phyloP scores from a whole-genome alignment of 2,329 filamentous ascomycete genomes.

The Daldinia sp. region DNA sequence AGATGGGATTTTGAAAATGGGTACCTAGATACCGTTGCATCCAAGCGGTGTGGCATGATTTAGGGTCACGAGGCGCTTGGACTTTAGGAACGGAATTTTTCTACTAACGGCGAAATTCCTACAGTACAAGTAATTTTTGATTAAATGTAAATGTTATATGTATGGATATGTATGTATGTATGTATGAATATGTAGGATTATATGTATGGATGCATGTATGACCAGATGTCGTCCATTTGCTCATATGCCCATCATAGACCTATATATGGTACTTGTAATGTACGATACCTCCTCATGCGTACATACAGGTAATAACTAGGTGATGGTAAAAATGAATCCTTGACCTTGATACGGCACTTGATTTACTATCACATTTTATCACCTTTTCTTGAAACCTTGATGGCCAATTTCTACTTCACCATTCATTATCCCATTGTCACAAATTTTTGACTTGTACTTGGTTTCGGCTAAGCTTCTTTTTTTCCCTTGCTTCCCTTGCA shows the following conservation, averaged over 20 bases:
- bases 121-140: conserved; percentile 7
- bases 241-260: neutral
- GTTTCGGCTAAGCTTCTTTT: conserved; percentile 2
- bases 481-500: neutral
- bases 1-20: conserved; percentile 33
- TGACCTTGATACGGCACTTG: conserved; percentile 29
- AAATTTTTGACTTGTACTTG: conserved; percentile 8
- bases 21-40: conserved; percentile 45
- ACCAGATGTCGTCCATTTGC: neutral
- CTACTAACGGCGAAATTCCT: conserved; percentile 32
- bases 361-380: conserved; percentile 8
- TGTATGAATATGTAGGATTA: neutral
- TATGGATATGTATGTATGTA: conserved; percentile 7
- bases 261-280: neutral
- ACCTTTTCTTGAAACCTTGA: conserved; percentile 19
- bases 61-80: conserved; percentile 41
- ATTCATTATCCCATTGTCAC: conserved; percentile 1
- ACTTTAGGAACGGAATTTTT: conserved; percentile 37
- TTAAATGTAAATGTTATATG: neutral
- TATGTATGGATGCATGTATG: neutral
- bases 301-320: neutral
- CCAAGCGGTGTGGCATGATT: conserved; percentile 44
- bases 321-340: neutral
- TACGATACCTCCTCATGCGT: conserved; percentile 5
- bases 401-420: conserved; percentile 19